Evolutionary conservation across 2,329 filamentous ascomycete genomes (phyloP).

Genomic region (Chaetomiaceae sp.): DNA sequence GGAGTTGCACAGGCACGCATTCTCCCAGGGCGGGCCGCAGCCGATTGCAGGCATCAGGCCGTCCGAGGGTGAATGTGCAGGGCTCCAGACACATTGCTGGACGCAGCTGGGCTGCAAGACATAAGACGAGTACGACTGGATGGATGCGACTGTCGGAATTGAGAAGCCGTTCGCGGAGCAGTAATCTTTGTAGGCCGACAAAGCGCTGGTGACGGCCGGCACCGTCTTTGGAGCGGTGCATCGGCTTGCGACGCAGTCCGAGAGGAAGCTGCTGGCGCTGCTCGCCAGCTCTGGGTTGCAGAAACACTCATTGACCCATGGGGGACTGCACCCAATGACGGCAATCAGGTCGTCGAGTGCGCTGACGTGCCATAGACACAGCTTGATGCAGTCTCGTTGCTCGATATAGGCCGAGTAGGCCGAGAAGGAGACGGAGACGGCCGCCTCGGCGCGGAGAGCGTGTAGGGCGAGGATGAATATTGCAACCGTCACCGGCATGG

Average conservation of each 20-base stretch:
- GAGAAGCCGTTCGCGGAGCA: constrained; percentile 5
- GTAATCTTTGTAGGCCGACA: constrained; percentile 11
- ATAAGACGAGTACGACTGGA: constrained; percentile 3
- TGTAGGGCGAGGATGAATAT: neutral
- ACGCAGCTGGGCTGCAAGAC: constrained; percentile 1
- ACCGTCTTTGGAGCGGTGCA: neutral
- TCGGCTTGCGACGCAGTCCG: constrained; percentile 1
- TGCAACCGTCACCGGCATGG: neutral
- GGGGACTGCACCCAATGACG: constrained; percentile 8
- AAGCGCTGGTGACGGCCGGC: neutral
- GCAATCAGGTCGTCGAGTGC: constrained; percentile 1
- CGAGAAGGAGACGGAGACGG: neutral
- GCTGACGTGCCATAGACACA: constrained; percentile 8
- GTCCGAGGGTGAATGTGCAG: neutral
- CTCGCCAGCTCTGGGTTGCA: constrained; percentile 9
- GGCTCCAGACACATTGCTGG: constrained; percentile 7
- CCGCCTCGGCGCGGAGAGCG: neutral
- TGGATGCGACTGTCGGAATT: constrained; percentile 11
- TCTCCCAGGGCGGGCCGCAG: constrained; percentile 10
- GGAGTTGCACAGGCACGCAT: constrained; percentile 8
- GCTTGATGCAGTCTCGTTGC: constrained; percentile 12
- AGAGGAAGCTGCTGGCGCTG: constrained; percentile 7
- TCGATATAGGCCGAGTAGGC: constrained; percentile 4
- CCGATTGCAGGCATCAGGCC: constrained; percentile 12
- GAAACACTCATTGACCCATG: constrained; percentile 13